Evolutionary conservation across 1,284 basidiomycete genomes (phyloP).

Genomic region (Cystobasidiaceae sp.): DNA sequence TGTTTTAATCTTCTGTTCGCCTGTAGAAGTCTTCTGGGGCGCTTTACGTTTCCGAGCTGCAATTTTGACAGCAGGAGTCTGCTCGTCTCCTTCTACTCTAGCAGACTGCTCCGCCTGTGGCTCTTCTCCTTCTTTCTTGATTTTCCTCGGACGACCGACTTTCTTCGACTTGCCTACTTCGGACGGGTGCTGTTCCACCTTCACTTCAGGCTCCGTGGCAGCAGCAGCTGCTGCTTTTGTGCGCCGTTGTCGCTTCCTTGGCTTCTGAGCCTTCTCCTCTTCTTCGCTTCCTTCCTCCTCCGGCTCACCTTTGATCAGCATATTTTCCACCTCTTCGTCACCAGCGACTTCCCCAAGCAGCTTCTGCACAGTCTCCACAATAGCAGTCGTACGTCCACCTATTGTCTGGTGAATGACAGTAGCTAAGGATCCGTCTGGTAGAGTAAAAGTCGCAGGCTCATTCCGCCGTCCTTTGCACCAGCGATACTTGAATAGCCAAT

Average conservation of each 20-base stretch:
- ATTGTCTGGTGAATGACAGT: slow-evolving; percentile 73
- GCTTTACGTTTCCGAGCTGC: slow-evolving; percentile 1
- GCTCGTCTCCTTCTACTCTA: neutral
- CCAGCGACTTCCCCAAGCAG: slow-evolving; percentile 44
- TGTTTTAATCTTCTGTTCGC: neutral
- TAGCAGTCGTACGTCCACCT: slow-evolving; percentile 73
- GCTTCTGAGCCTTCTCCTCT: too few species aligned
- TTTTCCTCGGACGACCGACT: too few species aligned
- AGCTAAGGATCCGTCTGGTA: slow-evolving; percentile 57
- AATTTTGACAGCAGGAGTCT: neutral
- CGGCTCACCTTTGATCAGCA: too few species aligned
- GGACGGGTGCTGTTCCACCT: too few species aligned
- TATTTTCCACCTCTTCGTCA: too few species aligned
- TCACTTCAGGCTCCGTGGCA: too few species aligned
- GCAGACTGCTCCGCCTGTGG: neutral
- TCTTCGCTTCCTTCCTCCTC: too few species aligned
- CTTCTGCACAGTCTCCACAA: slow-evolving; percentile 62
- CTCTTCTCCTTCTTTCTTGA: too few species aligned
- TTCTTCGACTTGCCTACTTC: too few species aligned
- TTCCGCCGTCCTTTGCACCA: slow-evolving; percentile 68
- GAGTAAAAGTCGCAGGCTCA: slow-evolving; percentile 38
- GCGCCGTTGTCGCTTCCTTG: too few species aligned
- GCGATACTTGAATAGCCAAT: slow-evolving; percentile 67
- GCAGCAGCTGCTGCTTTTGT: too few species aligned
- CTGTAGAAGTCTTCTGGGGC: neutral